These are phyloP conservation scores for Piper longum DNA, from an alignment of 164 flowering plant species.

Conservation along the genomic window DNA sequence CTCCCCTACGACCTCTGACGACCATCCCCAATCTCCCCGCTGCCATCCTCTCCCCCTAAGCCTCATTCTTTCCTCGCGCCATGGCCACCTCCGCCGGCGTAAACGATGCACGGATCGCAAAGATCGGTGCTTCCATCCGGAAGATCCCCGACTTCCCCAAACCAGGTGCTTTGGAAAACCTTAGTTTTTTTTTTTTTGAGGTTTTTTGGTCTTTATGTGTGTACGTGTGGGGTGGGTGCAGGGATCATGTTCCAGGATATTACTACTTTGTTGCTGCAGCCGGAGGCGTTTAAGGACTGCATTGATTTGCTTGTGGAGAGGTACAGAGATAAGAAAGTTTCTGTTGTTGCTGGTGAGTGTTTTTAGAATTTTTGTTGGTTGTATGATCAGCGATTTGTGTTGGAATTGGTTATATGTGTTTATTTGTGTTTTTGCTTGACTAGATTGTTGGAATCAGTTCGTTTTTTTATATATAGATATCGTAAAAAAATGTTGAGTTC, in stretches of 20 bases:
- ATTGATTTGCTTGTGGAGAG: constrained; percentile 95
- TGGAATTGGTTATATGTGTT: not conserved
- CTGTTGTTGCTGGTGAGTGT: constrained; percentile 76
- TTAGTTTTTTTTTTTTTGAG: not conserved
- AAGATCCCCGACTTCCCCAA: constrained; percentile 86
- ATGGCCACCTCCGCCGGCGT: constrained; percentile 16
- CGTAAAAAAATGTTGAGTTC: no score
- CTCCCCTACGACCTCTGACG: no score
- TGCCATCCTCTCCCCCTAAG: no score
- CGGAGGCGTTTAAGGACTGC: constrained; percentile 71
- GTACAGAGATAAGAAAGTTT: constrained; percentile 50
- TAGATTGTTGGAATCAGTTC: no score
- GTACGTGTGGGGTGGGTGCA: constrained; percentile 9
- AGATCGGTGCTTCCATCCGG: constrained; percentile 54
- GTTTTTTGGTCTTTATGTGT: no score
- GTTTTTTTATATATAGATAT: no score
- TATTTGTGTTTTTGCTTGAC: not conserved
- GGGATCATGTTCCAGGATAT: constrained; percentile 97
- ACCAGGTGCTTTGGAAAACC: constrained; percentile 30
- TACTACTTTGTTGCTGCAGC: constrained; percentile 81
- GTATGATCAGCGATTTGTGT: no score
- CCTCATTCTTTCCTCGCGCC: no score
- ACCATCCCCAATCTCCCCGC: no score
- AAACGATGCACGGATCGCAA: constrained; percentile 30
- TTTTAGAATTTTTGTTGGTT: not conserved